phyloP scores from a whole-genome alignment of 345 rosid genomes.

The Populus pruinosa region DNA sequence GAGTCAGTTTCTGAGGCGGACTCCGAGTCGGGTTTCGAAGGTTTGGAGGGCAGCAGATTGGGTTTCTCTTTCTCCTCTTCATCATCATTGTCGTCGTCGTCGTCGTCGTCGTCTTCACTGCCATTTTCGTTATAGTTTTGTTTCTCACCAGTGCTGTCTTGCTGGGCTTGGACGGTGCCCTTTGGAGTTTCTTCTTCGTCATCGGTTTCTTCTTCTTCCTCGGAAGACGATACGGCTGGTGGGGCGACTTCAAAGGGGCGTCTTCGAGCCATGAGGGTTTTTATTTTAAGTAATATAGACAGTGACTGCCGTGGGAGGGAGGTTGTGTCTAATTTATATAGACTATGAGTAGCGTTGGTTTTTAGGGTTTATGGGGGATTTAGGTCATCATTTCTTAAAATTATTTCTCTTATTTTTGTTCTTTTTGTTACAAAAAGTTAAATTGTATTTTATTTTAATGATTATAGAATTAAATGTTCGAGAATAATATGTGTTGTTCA shows the following conservation, averaged over 20 bases:
- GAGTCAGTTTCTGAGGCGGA: slow-evolving; percentile 38
- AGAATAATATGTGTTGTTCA: not conserved
- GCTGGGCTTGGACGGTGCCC: not conserved
- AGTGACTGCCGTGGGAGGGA: not conserved
- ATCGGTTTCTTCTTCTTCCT: not conserved
- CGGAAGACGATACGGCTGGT: slow-evolving; percentile 30
- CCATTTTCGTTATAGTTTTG: slow-evolving; percentile 17
- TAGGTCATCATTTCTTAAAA: not conserved
- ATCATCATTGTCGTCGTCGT: not conserved
- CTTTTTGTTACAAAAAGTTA: not conserved
- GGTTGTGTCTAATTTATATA: not conserved
- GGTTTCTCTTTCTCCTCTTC: not conserved
- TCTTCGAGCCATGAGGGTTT: slow-evolving; percentile 24
- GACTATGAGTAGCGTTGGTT: too few relatives aligned
- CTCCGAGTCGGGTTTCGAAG: slow-evolving; percentile 1
- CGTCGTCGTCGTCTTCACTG: not conserved
- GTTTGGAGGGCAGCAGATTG: not conserved
- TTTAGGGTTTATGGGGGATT: too few relatives aligned
- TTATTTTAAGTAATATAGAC: not conserved
- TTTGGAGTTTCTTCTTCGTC: not conserved
- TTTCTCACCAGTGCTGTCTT: not conserved
- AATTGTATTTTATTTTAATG: not conserved
- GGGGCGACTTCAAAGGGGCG: slow-evolving; percentile 30
- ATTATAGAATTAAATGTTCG: not conserved
- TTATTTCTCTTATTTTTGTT: too few relatives aligned